Conservation (phyloP, 2,329 filamentous ascomycete species). For the Dactylellina drechsleri region DNA sequence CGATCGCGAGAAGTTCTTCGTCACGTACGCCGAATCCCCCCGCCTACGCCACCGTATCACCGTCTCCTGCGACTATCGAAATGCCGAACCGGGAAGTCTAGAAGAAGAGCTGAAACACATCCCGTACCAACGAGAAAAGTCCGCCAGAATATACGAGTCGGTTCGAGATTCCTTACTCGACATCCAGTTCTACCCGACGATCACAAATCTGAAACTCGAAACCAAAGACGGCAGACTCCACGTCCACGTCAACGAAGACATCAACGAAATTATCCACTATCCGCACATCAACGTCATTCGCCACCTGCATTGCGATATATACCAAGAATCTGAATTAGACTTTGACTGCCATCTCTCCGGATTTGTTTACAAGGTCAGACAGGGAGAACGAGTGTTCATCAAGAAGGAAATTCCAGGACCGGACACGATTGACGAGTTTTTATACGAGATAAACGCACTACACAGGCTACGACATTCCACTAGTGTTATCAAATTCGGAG, state of each 20-base stretch:
- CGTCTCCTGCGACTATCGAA: constrained; percentile 90
- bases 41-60: constrained; percentile 87
- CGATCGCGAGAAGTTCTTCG: constrained; percentile 95
- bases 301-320: constrained; percentile 74
- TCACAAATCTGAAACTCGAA: constrained; percentile 93
- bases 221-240: constrained; percentile 88
- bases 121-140: constrained; percentile 90
- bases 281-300: constrained; percentile 77
- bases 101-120: constrained; percentile 82
- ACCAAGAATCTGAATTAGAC: constrained; percentile 77
- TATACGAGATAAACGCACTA: constrained; percentile 98
- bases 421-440: constrained; percentile 93
- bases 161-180: constrained; percentile 91
- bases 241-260: constrained; percentile 97
- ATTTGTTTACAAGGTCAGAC: constrained; percentile 92
- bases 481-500: constrained; percentile 86
- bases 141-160: constrained; percentile 88
- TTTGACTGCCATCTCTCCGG: constrained; percentile 96
- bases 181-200: constrained; percentile 94
- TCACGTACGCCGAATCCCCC: constrained; percentile 86
- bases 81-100: constrained; percentile 80
- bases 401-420: constrained; percentile 98
- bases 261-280: constrained; percentile 92
- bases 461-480: constrained; percentile 76
- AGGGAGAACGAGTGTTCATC: constrained; percentile 77